These are phyloP conservation scores for Hymenoscyphus linearis DNA, from an alignment of 2,329 filamentous ascomycete genomes.

Conservation along the genomic window DNA sequence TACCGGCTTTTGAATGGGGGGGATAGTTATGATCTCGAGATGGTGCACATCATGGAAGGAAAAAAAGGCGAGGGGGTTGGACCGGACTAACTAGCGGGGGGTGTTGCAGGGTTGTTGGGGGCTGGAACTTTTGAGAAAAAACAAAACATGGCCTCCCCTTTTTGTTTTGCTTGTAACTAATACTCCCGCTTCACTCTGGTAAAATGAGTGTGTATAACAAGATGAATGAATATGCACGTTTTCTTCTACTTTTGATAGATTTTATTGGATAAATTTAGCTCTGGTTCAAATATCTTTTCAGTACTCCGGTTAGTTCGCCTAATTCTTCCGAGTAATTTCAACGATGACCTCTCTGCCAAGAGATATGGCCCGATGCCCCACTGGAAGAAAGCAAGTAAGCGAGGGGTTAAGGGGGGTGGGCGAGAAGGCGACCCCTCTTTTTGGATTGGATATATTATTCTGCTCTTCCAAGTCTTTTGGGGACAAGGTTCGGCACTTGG, in stretches of 20 bases:
- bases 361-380: no score
- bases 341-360: no score
- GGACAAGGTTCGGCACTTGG: no score
- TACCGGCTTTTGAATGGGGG: neutral
- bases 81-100: neutral
- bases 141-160: constrained; percentile 7
- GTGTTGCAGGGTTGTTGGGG: constrained; percentile 1
- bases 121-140: neutral
- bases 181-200: constrained; percentile 29
- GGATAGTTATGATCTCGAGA: neutral
- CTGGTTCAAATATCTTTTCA: no score
- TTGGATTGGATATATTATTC: no score
- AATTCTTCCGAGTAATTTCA: no score
- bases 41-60: no score
- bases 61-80: neutral
- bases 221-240: constrained; percentile 8
- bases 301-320: no score
- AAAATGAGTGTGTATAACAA: constrained; percentile 29
- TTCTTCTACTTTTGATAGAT: neutral
- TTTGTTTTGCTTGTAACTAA: constrained; percentile 27
- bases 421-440: no score
- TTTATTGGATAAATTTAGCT: neutral
- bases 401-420: no score
- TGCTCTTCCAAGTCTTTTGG: no score
- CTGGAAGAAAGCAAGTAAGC: no score